phyloP scores from a whole-genome alignment of 2,329 filamentous ascomycete species.

The Claviceps sp. region DNA sequence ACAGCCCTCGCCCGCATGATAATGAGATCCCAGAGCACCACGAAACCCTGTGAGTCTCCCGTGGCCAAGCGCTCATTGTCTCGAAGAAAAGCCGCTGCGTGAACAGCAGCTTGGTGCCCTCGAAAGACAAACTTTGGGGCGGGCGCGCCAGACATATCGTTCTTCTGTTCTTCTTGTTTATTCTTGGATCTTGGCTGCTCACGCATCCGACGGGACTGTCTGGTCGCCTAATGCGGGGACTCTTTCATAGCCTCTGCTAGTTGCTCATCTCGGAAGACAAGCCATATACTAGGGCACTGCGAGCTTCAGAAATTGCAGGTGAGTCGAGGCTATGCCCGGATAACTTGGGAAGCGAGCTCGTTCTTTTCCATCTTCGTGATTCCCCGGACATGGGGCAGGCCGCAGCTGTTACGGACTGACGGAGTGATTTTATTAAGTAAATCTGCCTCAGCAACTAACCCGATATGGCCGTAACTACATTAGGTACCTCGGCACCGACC shows the following conservation, averaged over 20 bases:
- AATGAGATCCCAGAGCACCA: constrained; percentile 73
- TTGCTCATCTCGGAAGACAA: neutral
- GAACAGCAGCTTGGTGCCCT: constrained; percentile 71
- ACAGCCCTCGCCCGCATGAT: constrained; percentile 70
- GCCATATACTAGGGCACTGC: neutral
- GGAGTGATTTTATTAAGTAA: too few relatives aligned
- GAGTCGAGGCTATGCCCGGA: neutral
- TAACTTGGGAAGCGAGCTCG: too few relatives aligned
- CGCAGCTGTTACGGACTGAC: too few relatives aligned
- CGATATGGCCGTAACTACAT: too few relatives aligned
- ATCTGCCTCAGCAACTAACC: too few relatives aligned
- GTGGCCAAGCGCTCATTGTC: constrained; percentile 66
- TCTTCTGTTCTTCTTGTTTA: neutral
- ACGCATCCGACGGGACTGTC: neutral
- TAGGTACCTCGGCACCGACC: too few relatives aligned
- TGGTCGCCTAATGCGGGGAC: neutral
- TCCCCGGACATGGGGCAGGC: too few relatives aligned
- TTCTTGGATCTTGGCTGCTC: neutral
- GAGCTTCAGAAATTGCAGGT: neutral
- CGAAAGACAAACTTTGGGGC: constrained; percentile 55
- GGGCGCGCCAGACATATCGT: constrained; percentile 18
- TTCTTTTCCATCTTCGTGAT: too few relatives aligned
- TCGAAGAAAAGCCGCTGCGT: constrained; percentile 59
- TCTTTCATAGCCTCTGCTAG: neutral
- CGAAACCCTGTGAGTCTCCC: constrained; percentile 80